Percentiles rank a stretch among this genome's conserved stretches.
These are phyloP conservation scores for Trichoderma sp. DNA, from an alignment of 2,329 filamentous ascomycete genomes.

Conservation along the genomic window DNA sequence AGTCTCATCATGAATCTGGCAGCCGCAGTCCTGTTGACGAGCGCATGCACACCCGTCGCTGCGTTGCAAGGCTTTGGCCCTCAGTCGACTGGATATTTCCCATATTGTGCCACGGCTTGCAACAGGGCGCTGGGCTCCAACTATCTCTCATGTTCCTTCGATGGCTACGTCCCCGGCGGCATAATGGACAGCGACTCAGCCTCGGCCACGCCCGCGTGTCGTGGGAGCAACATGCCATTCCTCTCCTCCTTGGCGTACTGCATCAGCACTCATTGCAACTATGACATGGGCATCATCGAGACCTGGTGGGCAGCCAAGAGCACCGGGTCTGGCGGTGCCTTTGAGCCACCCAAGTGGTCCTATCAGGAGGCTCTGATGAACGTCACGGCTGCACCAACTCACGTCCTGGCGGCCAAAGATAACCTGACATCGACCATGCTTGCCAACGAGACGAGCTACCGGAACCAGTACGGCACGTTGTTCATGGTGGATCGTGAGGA, in stretches of 20 bases:
- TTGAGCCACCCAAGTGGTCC: background rate
- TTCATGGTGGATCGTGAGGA: background rate
- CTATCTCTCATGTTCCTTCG: background rate
- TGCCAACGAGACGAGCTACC: background rate
- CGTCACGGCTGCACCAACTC: background rate
- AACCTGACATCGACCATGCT: background rate
- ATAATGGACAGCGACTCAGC: background rate
- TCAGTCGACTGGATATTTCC: background rate
- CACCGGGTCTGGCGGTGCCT: background rate
- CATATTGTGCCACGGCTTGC: background rate
- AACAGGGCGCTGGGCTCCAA: background rate
- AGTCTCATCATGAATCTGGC: background rate
- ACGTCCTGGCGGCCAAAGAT: background rate
- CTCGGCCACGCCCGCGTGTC: background rate
- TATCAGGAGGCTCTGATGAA: background rate
- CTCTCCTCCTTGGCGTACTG: background rate
- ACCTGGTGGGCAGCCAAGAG: background rate
- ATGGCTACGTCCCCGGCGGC: background rate
- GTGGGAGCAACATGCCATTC: background rate
- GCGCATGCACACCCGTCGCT: background rate
- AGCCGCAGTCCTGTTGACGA: background rate
- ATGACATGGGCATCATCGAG: background rate
- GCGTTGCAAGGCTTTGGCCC: background rate
- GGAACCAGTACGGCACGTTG: background rate
- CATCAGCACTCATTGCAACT: background rate